Base-by-base conservation (phyloP, 208 protist species). In the Kentomonas sorsogonicus region DNA sequence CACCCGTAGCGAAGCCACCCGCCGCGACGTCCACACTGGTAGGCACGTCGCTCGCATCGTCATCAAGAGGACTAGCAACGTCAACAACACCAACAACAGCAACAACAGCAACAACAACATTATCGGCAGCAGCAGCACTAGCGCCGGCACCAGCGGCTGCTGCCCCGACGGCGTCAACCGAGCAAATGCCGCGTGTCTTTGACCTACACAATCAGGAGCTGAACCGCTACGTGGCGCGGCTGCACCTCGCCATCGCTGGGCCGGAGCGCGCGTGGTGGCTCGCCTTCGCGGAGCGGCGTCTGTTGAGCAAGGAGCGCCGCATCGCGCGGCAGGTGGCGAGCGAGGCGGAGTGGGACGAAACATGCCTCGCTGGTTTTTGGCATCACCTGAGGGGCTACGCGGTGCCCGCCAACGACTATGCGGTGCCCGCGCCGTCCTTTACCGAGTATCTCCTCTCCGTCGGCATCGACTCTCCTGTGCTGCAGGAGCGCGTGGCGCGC, bases 301-400 rank as follows among this genome's bases (percentile, higher is more conserved):
- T 48, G n/a, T 1, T 51, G 13, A 72, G 69, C 41, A 23, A 47
- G 1, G 78, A 86, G 22, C 53, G 53, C 10, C 68, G 74, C n/a
- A 54, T 86, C 22, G 25, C 72, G 18, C 66, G 63, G 18, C 78
- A 86, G 44, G 16, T 79, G 15, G 22, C 59, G 18, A 29, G 75
- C 0, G 78, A 86, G 30, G 44, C 64, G 18, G 48, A 68, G 36
- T 86, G 78, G 78, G 72, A 56, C n/a, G 45, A 40, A 1, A 66
- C 63, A 16, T 64, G 48, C n/a, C 54, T 77, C 41, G 62, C 72
- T 16, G 68, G 72, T 16, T 39, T 81, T 31, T 85, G 78, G 78
- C 43, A 53, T 23, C 47, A 40, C 33, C 52, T 86, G 29, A 51
- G 66, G 45, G 41, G 30, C 4, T 70, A 77, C 60, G 73, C 74